Conservation (phyloP, 139 green algal species). For the Desmodesmus armatus region DNA sequence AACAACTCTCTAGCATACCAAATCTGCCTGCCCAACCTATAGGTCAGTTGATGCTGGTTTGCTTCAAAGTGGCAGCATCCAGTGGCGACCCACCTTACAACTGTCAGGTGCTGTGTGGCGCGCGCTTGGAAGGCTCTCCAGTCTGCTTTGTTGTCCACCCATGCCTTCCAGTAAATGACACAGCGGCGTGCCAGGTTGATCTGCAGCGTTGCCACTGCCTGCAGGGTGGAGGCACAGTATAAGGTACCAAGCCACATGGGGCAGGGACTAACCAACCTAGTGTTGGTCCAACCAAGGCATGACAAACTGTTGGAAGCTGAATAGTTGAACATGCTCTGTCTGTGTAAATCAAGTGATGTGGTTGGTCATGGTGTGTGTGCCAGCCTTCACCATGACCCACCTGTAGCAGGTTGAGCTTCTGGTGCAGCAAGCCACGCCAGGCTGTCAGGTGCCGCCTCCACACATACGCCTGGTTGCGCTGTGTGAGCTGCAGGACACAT, state of each 20-base stretch:
- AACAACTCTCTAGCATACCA: neutral
- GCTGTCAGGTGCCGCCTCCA: neutral
- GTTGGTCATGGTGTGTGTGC: no score
- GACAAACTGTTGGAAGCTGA: no score
- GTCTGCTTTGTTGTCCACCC: slow-evolving; percentile 35
- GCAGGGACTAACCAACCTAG: no score
- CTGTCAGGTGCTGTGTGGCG: slow-evolving; percentile 12
- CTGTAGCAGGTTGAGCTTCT: neutral
- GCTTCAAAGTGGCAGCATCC: neutral
- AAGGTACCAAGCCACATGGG: no score
- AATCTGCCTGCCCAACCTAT: neutral
- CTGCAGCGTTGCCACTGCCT: neutral
- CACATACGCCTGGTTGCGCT: neutral
- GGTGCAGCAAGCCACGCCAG: neutral
- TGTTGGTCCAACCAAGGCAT: no score
- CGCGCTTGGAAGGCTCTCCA: slow-evolving; percentile 20
- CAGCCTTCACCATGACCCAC: neutral
- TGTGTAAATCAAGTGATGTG: no score
- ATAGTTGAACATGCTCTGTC: no score
- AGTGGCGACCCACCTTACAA: neutral
- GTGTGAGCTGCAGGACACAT: neutral
- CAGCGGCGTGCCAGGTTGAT: neutral
- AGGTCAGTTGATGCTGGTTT: no score
- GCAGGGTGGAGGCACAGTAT: no score
- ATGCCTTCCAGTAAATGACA: slow-evolving; percentile 36